Evolutionary conservation across 257 asterid species (phyloP).

Genomic region (Solanum chilense): DNA sequence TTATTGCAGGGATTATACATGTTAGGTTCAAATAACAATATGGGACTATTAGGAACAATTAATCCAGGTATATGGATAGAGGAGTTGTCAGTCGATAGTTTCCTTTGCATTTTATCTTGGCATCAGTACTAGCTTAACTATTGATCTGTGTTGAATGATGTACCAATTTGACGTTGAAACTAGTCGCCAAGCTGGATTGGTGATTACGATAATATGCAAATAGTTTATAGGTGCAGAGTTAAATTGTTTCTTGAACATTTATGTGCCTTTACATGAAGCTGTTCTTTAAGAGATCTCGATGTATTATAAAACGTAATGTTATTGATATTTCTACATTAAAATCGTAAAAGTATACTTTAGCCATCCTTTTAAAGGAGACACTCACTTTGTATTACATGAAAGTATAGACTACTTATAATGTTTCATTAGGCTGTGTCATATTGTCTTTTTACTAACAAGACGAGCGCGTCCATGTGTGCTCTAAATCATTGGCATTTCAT

Average conservation of each 20-base stretch:
- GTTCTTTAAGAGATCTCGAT: too few relatives aligned
- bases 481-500: neutral
- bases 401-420: neutral
- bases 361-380: neutral
- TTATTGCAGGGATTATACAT: slow-evolving; percentile 44
- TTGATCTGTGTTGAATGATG: neutral
- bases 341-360: neutral
- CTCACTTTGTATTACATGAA: neutral
- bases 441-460: neutral
- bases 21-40: slow-evolving; percentile 33
- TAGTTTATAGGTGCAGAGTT: too few relatives aligned
- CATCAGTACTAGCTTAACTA: neutral
- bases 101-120: neutral
- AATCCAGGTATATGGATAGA: slow-evolving; percentile 35
- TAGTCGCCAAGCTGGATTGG: neutral
- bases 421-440: neutral
- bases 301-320: neutral
- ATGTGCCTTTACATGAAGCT: too few relatives aligned
- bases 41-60: slow-evolving; percentile 37
- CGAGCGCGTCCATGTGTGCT: neutral
- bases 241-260: too few relatives aligned
- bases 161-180: neutral
- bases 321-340: neutral
- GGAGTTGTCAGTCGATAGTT: neutral
- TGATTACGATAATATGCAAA: too few relatives aligned